Conservation (phyloP, 1,284 basidiomycete genomes). For the Cryptococcus sp. region DNA sequence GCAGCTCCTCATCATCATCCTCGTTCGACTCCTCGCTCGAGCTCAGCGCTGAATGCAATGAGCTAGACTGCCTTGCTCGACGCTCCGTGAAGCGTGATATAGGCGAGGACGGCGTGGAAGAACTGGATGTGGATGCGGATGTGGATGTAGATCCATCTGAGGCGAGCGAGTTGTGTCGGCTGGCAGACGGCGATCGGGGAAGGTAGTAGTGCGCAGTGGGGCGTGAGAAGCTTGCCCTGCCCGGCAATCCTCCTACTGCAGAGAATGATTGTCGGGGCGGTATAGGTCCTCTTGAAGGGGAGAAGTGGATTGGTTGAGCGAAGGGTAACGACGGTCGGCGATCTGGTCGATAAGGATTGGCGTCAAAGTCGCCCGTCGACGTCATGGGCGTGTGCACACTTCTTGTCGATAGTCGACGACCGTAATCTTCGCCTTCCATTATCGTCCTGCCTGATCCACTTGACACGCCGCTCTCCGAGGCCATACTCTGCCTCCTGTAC, state of each 20-base stretch:
- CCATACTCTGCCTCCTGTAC: conserved; percentile 20
- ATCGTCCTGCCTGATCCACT: conserved; percentile 10
- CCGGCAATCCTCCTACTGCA: background rate
- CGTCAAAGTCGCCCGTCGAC: background rate
- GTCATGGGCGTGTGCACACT: background rate
- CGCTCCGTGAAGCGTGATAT: background rate
- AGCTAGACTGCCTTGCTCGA: background rate
- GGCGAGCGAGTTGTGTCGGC: conserved; percentile 7
- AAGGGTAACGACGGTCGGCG: background rate
- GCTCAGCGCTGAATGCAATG: conserved; percentile 1
- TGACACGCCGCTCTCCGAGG: conserved; percentile 14
- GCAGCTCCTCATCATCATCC: conserved; percentile 15
- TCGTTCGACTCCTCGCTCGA: conserved; percentile 13
- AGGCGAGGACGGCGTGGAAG: conserved; percentile 4
- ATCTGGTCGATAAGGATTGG: background rate
- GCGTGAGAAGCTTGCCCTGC: no score
- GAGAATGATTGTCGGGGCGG: background rate
- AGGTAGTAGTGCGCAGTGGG: background rate
- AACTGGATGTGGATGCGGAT: background rate
- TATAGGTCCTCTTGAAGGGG: background rate
- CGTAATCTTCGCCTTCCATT: conserved; percentile 1
- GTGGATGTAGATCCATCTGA: background rate
- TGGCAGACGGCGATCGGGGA: background rate
- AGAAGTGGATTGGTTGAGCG: background rate
- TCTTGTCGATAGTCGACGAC: background rate